Conservation (phyloP, 202 grass and related monocot genomes). For the Sporobolus alterniflorus region DNA sequence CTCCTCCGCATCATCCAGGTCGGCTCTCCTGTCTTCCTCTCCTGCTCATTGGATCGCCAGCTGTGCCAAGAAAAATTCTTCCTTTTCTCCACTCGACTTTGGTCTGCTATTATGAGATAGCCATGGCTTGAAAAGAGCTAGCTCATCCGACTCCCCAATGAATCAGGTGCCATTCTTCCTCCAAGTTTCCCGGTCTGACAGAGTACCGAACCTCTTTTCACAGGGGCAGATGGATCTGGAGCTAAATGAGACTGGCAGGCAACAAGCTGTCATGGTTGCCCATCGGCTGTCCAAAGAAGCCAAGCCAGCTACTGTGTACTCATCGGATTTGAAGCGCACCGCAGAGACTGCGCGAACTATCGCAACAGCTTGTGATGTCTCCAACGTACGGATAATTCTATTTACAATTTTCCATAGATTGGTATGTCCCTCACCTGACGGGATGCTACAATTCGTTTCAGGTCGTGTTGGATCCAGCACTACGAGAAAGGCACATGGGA, state of each 20-base stretch:
- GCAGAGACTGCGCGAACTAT: conserved; percentile 59
- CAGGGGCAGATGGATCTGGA: conserved; percentile 74
- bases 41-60: neutral
- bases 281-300: conserved; percentile 47
- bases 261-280: conserved; percentile 58
- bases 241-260: conserved; percentile 66
- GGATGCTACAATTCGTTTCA: conserved; percentile 4
- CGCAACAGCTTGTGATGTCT: conserved; percentile 37
- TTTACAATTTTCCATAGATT: neutral
- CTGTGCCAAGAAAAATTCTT: neutral
- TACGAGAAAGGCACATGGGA: conserved; percentile 75
- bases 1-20: conserved; percentile 68
- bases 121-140: neutral
- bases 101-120: neutral
- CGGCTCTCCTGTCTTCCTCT: neutral
- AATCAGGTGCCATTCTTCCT: neutral
- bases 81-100: neutral
- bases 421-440: neutral
- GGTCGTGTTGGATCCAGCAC: conserved; percentile 44
- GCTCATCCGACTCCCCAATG: neutral
- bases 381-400: conserved; percentile 28
- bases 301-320: conserved; percentile 67
- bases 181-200: neutral
- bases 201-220: neutral
- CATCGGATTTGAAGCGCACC: conserved; percentile 68